phyloP scores from a whole-genome alignment of 1,284 basidiomycete species.

The Polyporus tsugae region DNA sequence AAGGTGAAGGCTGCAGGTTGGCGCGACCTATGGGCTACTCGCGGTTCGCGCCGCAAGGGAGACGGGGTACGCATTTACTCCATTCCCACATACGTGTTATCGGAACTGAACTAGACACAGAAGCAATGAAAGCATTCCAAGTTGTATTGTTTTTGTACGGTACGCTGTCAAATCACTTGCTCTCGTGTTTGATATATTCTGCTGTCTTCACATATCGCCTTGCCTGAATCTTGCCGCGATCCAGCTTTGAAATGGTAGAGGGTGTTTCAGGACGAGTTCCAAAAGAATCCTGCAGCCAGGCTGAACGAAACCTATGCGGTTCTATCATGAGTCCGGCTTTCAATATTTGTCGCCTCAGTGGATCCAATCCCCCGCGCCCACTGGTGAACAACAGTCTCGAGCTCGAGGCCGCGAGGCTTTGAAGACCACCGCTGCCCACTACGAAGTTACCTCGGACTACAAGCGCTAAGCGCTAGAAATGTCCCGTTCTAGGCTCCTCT shows the following conservation, averaged over 20 bases:
- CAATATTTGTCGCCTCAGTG: too few relatives aligned
- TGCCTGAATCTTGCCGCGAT: not conserved
- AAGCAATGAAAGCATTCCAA: not conserved
- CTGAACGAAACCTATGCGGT: too few relatives aligned
- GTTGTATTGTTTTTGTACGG: not conserved
- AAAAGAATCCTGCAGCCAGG: too few relatives aligned
- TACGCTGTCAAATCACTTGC: not conserved
- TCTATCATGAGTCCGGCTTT: too few relatives aligned
- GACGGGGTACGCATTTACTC: not conserved
- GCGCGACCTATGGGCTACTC: constrained; percentile 13
- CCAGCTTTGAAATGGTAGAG: too few relatives aligned
- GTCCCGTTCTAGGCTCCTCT: not conserved
- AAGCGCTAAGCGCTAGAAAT: not conserved
- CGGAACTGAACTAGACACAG: not conserved
- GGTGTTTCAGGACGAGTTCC: too few relatives aligned
- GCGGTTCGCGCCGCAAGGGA: not conserved
- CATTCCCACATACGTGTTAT: not conserved
- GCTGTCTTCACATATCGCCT: not conserved
- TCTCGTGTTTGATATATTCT: not conserved
- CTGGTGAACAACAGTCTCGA: too few relatives aligned
- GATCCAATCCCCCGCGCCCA: too few relatives aligned
- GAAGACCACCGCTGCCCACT: too few relatives aligned
- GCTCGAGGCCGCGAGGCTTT: too few relatives aligned
- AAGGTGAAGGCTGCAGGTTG: constrained; percentile 14
- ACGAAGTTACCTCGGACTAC: too few relatives aligned